Evolutionary conservation across 345 rosid genomes (phyloP).

Genomic region (Eucalyptus pumila): DNA sequence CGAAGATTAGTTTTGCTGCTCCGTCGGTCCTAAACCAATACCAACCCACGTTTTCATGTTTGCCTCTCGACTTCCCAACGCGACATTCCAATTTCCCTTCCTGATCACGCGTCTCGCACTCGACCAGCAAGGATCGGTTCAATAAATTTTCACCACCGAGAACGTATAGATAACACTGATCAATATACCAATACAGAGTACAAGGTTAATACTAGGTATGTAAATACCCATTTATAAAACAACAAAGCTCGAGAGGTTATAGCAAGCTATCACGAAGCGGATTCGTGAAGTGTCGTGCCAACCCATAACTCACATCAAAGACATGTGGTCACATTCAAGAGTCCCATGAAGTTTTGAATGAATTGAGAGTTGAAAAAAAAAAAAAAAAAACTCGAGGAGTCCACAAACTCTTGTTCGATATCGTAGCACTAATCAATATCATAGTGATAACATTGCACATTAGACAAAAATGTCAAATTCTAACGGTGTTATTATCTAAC

Average conservation of each 20-base stretch:
- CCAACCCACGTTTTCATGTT: background rate
- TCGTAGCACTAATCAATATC: background rate
- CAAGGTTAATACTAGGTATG: background rate
- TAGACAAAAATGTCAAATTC: background rate
- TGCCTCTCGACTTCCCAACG: background rate
- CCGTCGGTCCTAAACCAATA: background rate
- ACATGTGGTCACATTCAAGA: background rate
- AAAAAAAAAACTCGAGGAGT: background rate
- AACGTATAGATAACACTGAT: background rate
- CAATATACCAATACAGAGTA: background rate
- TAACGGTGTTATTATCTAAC: background rate
- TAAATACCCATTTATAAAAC: background rate
- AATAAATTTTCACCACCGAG: background rate
- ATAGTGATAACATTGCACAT: background rate
- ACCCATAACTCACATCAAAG: too few species aligned
- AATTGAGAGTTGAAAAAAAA: background rate
- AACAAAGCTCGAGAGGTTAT: background rate
- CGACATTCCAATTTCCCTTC: background rate
- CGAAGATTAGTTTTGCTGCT: background rate
- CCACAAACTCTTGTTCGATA: background rate
- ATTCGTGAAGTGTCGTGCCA: background rate
- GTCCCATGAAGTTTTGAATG: background rate
- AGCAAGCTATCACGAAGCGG: accelerated
- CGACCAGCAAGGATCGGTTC: background rate
- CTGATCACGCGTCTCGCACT: background rate